Base-by-base conservation (phyloP, 2,329 filamentous ascomycete genomes). In the Fusarium albidum region DNA sequence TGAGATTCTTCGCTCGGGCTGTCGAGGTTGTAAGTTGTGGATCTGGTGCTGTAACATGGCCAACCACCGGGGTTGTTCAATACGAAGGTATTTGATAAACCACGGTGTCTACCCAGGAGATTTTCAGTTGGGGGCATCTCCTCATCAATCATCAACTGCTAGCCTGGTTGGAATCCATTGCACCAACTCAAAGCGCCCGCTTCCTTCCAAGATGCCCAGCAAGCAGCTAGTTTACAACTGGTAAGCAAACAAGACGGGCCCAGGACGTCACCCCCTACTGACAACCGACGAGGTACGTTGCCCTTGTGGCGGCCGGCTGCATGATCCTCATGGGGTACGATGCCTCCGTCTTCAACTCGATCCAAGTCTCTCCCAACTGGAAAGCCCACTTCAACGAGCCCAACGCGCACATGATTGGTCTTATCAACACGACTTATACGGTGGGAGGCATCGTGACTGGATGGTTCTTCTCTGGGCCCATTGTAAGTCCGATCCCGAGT, bases 291-390 rank as follows among this genome's bases (percentile, higher is more conserved):
- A 49, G 46, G 46, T 49, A 49, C 15, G 42, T 37, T 35, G 37
- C 46, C 38, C 42, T 53, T 25, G 44, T 88, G 55, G 86, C 86
- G 41, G 85, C 86, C 66, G 83, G 84, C 69, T 88, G 85, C 69
- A 89, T 89, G 86, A 84, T 89, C 10, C 77, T 89, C 31, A 89
- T 88, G 68, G 86, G 86, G 39, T 89, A 89, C 69, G 86, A 89
- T 79, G 85, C 86, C 5, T 86, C 84, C 10, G 85, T 88, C 35
- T 89, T 84, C 77, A 89, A 89, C 69, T 85, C 85, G 4, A 80
- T 88, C 3, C 86, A 88, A 69, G 84, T 82, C 15, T 87, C 84
- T 2, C 71, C 82, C 13, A 81, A 89, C 68, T 89, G 86, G 86
- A 73, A 83, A 10, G 75, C 73, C 17, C 89, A 80, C 72, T 88